Evolutionary conservation across 441 rosid species (phyloP), one percentile per base, ranked within the genome.

Genomic region (Brassica hybrid): DNA sequence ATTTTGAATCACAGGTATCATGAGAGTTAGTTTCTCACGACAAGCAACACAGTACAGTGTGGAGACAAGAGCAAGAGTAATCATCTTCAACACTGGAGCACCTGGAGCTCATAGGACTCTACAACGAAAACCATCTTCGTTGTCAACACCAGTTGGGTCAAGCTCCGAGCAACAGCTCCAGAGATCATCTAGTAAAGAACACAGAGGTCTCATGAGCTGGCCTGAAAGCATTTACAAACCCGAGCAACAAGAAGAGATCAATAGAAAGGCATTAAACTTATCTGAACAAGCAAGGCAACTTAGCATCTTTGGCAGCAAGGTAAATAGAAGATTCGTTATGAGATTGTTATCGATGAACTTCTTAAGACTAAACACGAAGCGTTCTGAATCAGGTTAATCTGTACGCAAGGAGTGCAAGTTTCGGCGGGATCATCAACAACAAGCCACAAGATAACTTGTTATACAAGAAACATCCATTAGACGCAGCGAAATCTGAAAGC

Each of bases 271-370:
- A 16, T 78, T 79, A 69, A 90, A 79, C 82, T 85, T 93, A 69
- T 86, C 97, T 41, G 85, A 86, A 65, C 84, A 83, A 86, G 98
- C 97, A 41, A 88, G 85, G 91, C 90, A 90, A 67, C 80, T 93
- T 65, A 81, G 91, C 86, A 84, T 86, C 78, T 91, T 80, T 69
- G 98, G 98, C 73, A 89, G 93, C 85, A 88, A 65, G 97, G 95
- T 93, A 85, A 59, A 32, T 9, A 52, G 14, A 14, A 16, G 45
- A 67, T 69, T 9, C 6, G 5, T 30, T 27, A 5, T 9, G 9
- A 64, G 19, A 61, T 14, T 38, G 2, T 36, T 0, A 52, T 58
- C 23, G 6, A 13, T 30, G 65, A 23, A 48, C 19, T 59, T 32
- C 5, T 54, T 14, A 27, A 5, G 54, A 56, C 36, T 65, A 48